Evolutionary conservation across 768 basidiomycete genomes (phyloP).

Genomic region (Podaxis sp.): DNA sequence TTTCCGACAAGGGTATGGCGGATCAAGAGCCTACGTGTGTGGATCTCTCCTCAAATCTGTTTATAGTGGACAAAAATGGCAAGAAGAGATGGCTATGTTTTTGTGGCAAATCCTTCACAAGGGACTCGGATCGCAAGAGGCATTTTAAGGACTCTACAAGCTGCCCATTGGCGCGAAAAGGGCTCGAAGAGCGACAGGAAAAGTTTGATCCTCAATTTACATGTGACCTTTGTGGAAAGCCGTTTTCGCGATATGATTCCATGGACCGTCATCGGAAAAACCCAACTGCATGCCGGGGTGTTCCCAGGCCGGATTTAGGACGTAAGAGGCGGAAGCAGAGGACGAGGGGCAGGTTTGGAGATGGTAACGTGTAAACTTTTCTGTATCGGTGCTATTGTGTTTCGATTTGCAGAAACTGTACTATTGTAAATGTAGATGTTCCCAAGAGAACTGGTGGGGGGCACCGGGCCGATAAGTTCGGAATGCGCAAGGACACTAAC

Average conservation of each 20-base stretch:
- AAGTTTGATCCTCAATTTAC: background rate
- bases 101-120: background rate
- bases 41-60: background rate
- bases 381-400: background rate
- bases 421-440: no score
- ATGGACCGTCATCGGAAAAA: background rate
- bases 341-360: background rate
- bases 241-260: background rate
- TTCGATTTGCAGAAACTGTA: background rate
- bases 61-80: background rate
- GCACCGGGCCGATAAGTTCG: no score
- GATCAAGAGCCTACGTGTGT: background rate
- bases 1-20: background rate
- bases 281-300: background rate
- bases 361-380: background rate
- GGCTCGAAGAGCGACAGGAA: background rate
- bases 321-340: background rate
- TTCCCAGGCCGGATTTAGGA: background rate
- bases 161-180: background rate
- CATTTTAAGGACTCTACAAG: background rate
- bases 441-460: no score
- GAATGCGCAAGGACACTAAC: no score
- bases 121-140: constrained; percentile 5
- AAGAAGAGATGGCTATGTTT: background rate
- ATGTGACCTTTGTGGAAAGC: background rate